Evolutionary conservation across 768 basidiomycete genomes (phyloP).

Genomic region (Terana coerulea): DNA sequence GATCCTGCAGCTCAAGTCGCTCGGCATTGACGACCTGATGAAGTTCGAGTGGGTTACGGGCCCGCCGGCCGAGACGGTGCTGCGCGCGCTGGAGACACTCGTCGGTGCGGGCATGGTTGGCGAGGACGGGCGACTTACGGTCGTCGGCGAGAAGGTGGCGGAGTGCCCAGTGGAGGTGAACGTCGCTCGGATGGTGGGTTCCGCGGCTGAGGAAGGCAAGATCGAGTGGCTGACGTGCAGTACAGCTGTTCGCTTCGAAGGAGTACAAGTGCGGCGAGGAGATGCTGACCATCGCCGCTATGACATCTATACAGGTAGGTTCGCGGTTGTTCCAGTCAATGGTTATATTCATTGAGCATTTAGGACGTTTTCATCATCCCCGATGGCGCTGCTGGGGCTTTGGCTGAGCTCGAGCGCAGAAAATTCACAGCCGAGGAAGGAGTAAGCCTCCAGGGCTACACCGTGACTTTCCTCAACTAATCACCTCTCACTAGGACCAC

Average conservation of each 20-base stretch:
- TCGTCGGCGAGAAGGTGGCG: constrained; percentile 80
- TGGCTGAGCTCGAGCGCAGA: constrained; percentile 87
- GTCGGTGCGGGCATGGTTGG: constrained; percentile 80
- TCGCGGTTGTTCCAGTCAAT: not conserved
- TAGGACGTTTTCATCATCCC: constrained; percentile 90
- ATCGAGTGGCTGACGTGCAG: not conserved
- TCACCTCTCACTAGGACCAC: constrained; percentile 65
- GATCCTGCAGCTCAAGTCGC: constrained; percentile 88
- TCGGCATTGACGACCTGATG: constrained; percentile 94
- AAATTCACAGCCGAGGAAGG: constrained; percentile 99
- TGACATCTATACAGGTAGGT: constrained; percentile 84
- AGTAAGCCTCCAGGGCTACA: constrained; percentile 37
- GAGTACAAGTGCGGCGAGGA: constrained; percentile 92
- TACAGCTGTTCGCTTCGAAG: constrained; percentile 80
- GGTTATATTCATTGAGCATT: too few species aligned
- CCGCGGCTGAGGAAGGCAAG: too few species aligned
- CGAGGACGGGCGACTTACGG: constrained; percentile 71
- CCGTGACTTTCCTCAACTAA: not conserved
- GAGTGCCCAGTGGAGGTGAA: constrained; percentile 93
- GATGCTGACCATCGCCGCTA: constrained; percentile 92
- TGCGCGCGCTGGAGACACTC: constrained; percentile 83
- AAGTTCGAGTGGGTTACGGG: constrained; percentile 93
- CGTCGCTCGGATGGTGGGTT: constrained; percentile 89
- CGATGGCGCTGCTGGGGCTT: constrained; percentile 78
- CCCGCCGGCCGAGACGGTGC: constrained; percentile 81